Conservation (phyloP, 1,284 basidiomycete species). For the Ceratobasidium sp. region DNA sequence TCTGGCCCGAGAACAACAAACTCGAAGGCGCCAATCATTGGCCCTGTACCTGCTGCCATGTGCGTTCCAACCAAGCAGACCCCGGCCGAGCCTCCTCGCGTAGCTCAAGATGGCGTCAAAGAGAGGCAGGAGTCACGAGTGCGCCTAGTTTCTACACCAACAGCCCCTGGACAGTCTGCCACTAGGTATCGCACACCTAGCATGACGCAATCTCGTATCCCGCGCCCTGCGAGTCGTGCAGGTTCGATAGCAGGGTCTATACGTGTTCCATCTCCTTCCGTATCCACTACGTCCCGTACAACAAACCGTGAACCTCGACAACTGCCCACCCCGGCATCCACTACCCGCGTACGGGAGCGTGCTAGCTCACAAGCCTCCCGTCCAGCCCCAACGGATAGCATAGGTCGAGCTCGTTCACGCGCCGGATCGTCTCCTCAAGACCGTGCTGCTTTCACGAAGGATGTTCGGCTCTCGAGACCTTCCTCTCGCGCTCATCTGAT, state of each 20-base stretch:
- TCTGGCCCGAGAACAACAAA: neutral
- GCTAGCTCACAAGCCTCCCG: neutral
- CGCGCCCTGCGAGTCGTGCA: constrained; percentile 41
- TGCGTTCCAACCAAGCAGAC: constrained; percentile 11
- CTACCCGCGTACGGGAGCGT: neutral
- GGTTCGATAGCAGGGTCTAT: neutral
- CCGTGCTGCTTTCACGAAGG: constrained; percentile 1
- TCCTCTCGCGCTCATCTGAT: constrained; percentile 19
- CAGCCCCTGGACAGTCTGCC: neutral
- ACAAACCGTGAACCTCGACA: constrained; percentile 19
- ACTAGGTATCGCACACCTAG: neutral
- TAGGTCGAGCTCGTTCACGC: constrained; percentile 7
- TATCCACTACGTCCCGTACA: neutral
- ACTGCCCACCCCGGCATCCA: constrained; percentile 35
- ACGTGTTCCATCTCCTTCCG: constrained; percentile 9
- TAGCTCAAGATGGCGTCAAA: neutral
- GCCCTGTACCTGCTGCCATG: constrained; percentile 31
- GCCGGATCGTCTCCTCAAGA: constrained; percentile 27
- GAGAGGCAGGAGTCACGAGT: neutral
- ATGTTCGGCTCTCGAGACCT: constrained; percentile 17
- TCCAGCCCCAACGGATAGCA: neutral
- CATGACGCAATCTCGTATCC: constrained; percentile 30
- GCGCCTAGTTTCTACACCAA: neutral
- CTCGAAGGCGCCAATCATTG: constrained; percentile 24
- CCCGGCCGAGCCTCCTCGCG: neutral